Percentiles rank a stretch among this genome's conserved stretches.
These are phyloP conservation scores for Magnusiomyces starmeri DNA, from an alignment of 1,139 yeast genomes.

Conservation along the genomic window DNA sequence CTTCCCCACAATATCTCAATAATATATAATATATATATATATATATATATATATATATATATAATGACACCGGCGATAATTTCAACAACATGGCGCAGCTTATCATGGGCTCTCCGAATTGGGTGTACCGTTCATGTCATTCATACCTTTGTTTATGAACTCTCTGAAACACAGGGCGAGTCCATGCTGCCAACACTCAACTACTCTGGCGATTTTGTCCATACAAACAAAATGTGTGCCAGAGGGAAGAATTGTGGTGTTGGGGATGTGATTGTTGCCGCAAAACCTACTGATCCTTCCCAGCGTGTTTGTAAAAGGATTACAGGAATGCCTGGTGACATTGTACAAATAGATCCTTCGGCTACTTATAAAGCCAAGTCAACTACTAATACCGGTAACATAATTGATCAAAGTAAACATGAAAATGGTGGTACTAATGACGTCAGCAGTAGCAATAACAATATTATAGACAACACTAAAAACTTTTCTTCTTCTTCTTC, in stretches of 20 bases:
- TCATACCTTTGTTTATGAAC: slow-evolving; percentile 62
- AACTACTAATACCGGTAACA: background rate
- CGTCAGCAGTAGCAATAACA: no score
- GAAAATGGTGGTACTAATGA: background rate
- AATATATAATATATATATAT: no score
- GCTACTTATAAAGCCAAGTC: background rate
- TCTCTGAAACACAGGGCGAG: slow-evolving; percentile 82
- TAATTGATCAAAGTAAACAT: no score
- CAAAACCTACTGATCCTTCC: slow-evolving; percentile 82
- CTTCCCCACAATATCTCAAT: no score
- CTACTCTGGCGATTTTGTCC: slow-evolving; percentile 69
- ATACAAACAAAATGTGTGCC: slow-evolving; percentile 55
- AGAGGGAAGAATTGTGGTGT: slow-evolving; percentile 55
- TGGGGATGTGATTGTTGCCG: slow-evolving; percentile 86
- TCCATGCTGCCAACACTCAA: slow-evolving; percentile 91
- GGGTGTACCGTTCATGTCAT: slow-evolving; percentile 65
- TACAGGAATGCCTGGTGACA: slow-evolving; percentile 94
- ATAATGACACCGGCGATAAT: background rate
- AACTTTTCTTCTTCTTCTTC: no score
- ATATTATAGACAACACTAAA: no score
- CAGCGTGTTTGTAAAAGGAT: slow-evolving; percentile 87
- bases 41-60: no score
- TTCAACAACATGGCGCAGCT: background rate
- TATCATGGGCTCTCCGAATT: slow-evolving; percentile 41
- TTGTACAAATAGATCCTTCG: slow-evolving; percentile 66